A percentile compares a stretch with the other conserved stretches of the same genome.
These are phyloP conservation scores for Stachybotrys chlorohalonatus DNA, from an alignment of 2,329 filamentous ascomycete species.

Conservation along the genomic window DNA sequence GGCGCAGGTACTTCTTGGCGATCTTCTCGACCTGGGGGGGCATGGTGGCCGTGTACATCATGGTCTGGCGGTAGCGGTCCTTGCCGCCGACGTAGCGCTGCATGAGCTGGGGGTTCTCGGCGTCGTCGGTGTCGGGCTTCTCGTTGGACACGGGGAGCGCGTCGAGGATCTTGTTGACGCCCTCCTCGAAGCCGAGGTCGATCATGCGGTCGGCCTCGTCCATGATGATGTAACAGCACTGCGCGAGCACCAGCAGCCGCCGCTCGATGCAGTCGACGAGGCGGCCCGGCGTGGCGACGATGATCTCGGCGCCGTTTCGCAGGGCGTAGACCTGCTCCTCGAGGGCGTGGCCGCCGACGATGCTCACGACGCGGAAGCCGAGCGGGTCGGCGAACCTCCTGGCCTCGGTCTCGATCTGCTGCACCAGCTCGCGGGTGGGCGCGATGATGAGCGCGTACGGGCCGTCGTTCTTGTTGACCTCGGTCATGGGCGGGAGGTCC, in stretches of 20 bases:
- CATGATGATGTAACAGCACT: conserved; percentile 99
- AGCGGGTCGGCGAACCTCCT: conserved; percentile 85
- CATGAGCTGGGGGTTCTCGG: conserved; percentile 83
- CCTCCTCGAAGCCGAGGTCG: conserved; percentile 94
- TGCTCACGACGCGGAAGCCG: conserved; percentile 90
- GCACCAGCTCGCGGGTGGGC: conserved; percentile 91
- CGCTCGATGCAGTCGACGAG: conserved; percentile 95
- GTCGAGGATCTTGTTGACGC: conserved; percentile 94
- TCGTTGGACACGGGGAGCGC: conserved; percentile 87
- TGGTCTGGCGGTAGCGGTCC: conserved; percentile 87
- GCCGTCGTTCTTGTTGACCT: conserved; percentile 84
- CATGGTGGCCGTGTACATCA: conserved; percentile 99
- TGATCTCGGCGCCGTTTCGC: conserved; percentile 88
- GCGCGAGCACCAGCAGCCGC: conserved; percentile 80
- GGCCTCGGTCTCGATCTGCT: conserved; percentile 93
- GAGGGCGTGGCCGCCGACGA: conserved; percentile 93
- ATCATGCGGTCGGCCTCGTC: conserved; percentile 99
- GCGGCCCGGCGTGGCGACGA: conserved; percentile 96
- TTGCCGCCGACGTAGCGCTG: conserved; percentile 63
- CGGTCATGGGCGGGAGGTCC: conserved; percentile 74
- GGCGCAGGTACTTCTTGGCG: conserved; percentile 89
- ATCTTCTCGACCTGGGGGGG: conserved; percentile 86
- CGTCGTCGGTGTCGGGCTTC: conserved; percentile 88
- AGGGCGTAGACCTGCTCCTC: conserved; percentile 90
- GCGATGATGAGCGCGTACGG: conserved; percentile 96